Percentiles rank a stretch among this genome's conserved stretches.
Evolutionary conservation across 257 asterid genomes (phyloP).

Genomic region (Capsicum rhomboideum): DNA sequence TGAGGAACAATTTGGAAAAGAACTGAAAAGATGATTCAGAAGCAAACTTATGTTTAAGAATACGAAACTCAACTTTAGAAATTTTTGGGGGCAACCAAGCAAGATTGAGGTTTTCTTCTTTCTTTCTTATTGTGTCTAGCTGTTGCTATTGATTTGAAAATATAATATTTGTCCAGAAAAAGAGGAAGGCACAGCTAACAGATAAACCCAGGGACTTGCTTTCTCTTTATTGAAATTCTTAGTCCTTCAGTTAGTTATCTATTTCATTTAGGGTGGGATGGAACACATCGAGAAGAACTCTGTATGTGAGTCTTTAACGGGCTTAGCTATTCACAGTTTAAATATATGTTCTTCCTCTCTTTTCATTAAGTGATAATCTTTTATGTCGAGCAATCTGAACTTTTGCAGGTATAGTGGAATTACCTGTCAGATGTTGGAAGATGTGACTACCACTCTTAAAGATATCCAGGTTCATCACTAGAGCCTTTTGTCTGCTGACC

Average conservation of each 20-base stretch:
- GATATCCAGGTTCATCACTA: slow-evolving; percentile 69
- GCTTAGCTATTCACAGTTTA: not conserved
- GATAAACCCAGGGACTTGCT: not conserved
- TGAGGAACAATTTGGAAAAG: not conserved
- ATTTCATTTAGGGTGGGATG: not conserved
- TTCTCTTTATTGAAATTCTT: not conserved
- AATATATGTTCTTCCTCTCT: not conserved
- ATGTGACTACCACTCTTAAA: slow-evolving; percentile 71
- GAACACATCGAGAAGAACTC: not conserved
- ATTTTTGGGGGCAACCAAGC: not conserved
- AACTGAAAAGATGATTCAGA: not conserved
- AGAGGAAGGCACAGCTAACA: not conserved
- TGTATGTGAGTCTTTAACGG: not conserved
- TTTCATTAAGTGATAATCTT: not conserved
- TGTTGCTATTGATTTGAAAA: not conserved
- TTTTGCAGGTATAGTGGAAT: slow-evolving; percentile 92
- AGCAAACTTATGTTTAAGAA: not conserved
- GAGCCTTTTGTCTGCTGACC: not conserved
- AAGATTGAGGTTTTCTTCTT: not conserved
- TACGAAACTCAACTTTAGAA: not conserved
- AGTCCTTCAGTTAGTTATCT: not conserved
- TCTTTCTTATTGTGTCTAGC: not conserved
- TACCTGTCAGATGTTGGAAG: slow-evolving; percentile 64
- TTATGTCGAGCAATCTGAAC: slow-evolving; percentile 7
- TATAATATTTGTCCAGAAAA: not conserved